Base-by-base conservation (phyloP, 2,329 filamentous ascomycete genomes). In the Metarhizium anisopliae region DNA sequence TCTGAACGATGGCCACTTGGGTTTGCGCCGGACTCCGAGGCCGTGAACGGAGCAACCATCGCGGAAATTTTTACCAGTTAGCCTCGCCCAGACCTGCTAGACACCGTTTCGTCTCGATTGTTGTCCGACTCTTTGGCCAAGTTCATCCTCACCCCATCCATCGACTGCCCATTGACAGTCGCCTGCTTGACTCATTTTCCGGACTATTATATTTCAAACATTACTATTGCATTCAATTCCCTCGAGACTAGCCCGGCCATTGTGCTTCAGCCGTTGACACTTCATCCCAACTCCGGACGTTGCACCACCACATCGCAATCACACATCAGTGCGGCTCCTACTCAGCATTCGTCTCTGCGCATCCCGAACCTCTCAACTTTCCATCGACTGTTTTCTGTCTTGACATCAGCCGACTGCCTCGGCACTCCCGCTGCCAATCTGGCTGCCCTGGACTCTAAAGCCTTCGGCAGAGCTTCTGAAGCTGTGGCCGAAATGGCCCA, bases 401-500 rank as follows among this genome's bases (percentile, higher is more conserved):
- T 36, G n/a, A 45, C n/a, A 13, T 35, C 35, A 13, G 2, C 32
- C 40, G 7, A 52, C 36, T 47, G 53, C 38, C 49, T 47, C 51
- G 50, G 20, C 35, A 18, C 47, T 29, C 45, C 52, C 53, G 45
- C 51, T 56, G 59, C 74, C 82, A 85, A 73, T 70, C 81, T 86
- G 83, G 74, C 73, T 68, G 79, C 80, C 74, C 77, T 85, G 71
- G 79, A 83, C 74, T 74, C 79, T 61, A 78, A 78, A 68, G 70
- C 77, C 63, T 78, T 81, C 77, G 80, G 82, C 79, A 78, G 77
- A 78, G 81, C 80, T 75, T 77, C 81, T 74, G 77, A 77, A 78
- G 83, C 80, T 80, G 81, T 79, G 81, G 83, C 82, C 80, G 77
- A 78, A 70, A 86, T 86, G 83, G 82, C 82, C 80, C 81, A 84